Evolutionary conservation across 1,284 basidiomycete genomes (phyloP).

Genomic region (Testicularia cyperi): DNA sequence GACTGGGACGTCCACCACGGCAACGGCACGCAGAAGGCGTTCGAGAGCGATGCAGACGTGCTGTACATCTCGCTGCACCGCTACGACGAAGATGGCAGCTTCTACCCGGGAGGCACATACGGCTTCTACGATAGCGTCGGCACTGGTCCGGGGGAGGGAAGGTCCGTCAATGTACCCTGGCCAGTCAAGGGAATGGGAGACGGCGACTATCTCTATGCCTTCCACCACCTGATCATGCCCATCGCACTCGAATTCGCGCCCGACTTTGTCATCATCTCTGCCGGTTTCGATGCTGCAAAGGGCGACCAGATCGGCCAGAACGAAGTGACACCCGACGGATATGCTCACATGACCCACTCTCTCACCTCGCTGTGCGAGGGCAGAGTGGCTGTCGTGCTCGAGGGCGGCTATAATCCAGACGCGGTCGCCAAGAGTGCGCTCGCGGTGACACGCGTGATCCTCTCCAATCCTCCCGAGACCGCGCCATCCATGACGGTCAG

Average conservation of each 20-base stretch:
- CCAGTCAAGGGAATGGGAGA: conserved; percentile 84
- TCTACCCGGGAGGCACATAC: conserved; percentile 89
- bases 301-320: conserved; percentile 91
- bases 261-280: conserved; percentile 94
- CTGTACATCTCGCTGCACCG: conserved; percentile 96
- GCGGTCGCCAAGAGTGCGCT: conserved; percentile 83
- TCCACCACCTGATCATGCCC: conserved; percentile 93
- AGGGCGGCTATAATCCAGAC: conserved; percentile 95
- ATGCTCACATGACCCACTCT: conserved; percentile 98
- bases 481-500: conserved; percentile 61
- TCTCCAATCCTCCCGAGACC: conserved; percentile 80
- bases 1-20: conserved; percentile 99
- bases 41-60: conserved; percentile 85
- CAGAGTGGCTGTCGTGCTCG: conserved; percentile 85
- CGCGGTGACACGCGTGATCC: conserved; percentile 78
- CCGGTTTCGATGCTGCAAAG: conserved; percentile 93
- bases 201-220: conserved; percentile 93
- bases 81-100: conserved; percentile 72
- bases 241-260: conserved; percentile 94
- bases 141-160: conserved; percentile 72
- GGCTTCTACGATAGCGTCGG: conserved; percentile 84
- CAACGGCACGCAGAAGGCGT: conserved; percentile 94
- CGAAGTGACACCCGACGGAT: conserved; percentile 86
- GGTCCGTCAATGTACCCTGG: conserved; percentile 96
- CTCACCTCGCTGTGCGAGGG: conserved; percentile 85